phyloP scores from a whole-genome alignment of 192 early-diverging fungal genomes.

The Backusella circina region DNA sequence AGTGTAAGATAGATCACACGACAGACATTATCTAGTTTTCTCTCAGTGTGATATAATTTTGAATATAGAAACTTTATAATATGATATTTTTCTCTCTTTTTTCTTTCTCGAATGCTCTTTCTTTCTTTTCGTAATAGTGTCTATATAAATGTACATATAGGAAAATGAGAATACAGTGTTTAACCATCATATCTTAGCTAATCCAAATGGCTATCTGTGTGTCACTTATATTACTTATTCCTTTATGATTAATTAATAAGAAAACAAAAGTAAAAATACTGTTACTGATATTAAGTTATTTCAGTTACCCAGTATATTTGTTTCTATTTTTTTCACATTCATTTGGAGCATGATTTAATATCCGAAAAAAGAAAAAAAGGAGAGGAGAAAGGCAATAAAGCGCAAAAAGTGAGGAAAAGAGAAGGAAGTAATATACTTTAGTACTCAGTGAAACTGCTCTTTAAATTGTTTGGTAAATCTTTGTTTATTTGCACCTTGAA shows the following conservation, averaged over 20 bases:
- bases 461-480: background rate
- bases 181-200: background rate
- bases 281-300: background rate
- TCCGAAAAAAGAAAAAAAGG: background rate
- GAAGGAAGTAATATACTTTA: background rate
- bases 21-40: background rate
- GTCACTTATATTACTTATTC: background rate
- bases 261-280: background rate
- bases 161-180: background rate
- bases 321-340: background rate
- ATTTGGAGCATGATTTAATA: background rate
- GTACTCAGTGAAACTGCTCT: background rate
- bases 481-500: background rate
- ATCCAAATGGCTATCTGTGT: too few relatives aligned
- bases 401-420: background rate
- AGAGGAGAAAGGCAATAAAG: background rate
- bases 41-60: too few relatives aligned
- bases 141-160: background rate
- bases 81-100: background rate
- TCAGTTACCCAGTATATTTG: background rate
- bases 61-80: background rate
- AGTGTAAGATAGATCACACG: background rate
- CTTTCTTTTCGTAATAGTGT: background rate
- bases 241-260: background rate
- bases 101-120: background rate